These are phyloP conservation scores for Monilinia aucupariae DNA, from an alignment of 2,329 filamentous ascomycete species.

Conservation along the genomic window DNA sequence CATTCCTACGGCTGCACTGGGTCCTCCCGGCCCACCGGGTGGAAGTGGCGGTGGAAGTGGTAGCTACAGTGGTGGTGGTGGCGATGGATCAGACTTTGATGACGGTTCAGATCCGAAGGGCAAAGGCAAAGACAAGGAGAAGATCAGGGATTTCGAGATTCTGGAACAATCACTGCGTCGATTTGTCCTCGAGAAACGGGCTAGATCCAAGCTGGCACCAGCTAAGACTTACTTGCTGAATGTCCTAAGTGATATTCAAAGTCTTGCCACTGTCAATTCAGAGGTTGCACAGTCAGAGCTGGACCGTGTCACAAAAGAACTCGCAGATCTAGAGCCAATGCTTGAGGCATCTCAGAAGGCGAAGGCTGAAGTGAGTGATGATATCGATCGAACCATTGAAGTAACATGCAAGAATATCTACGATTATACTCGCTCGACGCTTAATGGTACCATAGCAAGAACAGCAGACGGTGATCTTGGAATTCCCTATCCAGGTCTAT, in stretches of 20 bases:
- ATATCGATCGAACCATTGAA: constrained; percentile 77
- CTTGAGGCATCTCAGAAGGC: constrained; percentile 81
- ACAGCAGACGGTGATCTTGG: constrained; percentile 74
- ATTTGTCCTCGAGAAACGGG: constrained; percentile 93
- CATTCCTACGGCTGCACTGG: constrained; percentile 63
- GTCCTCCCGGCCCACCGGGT: constrained; percentile 40
- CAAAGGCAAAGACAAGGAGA: constrained; percentile 84
- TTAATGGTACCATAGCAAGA: constrained; percentile 69
- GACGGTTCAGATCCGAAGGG: constrained; percentile 54
- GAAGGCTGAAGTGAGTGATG: constrained; percentile 70
- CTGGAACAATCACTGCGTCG: constrained; percentile 83
- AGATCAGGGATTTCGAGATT: constrained; percentile 81
- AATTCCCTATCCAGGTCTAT: constrained; percentile 79
- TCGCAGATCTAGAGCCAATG: constrained; percentile 76
- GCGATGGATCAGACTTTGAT: constrained; percentile 38
- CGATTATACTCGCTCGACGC: constrained; percentile 68
- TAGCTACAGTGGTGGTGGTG: constrained; percentile 51
- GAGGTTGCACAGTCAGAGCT: constrained; percentile 83
- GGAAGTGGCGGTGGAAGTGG: constrained; percentile 50
- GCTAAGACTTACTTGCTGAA: constrained; percentile 95
- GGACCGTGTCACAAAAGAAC: constrained; percentile 72
- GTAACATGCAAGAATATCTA: constrained; percentile 82
- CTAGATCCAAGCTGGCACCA: constrained; percentile 89
- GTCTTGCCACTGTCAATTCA: constrained; percentile 77
- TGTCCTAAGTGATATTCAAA: constrained; percentile 79